Base-by-base conservation (phyloP, 2,329 filamentous ascomycete species). In the Ascosphaera pollenicola region DNA sequence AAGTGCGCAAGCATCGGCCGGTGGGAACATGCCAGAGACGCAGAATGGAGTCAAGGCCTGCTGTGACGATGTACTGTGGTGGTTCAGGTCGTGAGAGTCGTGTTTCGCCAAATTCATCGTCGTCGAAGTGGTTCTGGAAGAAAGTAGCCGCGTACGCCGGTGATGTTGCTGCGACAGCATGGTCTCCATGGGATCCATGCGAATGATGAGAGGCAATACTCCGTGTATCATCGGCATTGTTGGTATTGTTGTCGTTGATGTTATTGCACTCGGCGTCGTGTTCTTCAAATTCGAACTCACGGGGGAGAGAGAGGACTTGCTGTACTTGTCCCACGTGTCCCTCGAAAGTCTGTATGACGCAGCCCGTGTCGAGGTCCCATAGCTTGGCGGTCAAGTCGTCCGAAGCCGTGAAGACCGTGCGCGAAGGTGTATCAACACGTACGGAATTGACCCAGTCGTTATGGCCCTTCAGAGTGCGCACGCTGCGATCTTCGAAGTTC, bases 401-500 rank as follows among this genome's bases (percentile, higher is more conserved):
- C 0, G 84, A 94, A 1, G 84, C 84, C 0, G 87, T 93, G 51
- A 95, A 78, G 3, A 95, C 68, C 0, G 85, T 94, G 11, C 82
- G 75, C 8, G 82, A 91, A 1, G 69, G 61, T 0, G 75, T 69
- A 54, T 98, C 84, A 30, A 98, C 72, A 47, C 78, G 78, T 24
- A 95, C 87, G n/a, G 81, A 77, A 58, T 98, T 98, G 49, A 98
- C 85, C 81, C 87, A 95, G 55, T 95, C 85, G 0, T 68, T 73
- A 54, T 98, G 89, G 7, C 85, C 87, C 17, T 76, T 74, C 10
- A 98, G 66, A 39, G 73, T 69, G 48, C 78, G 92, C 0, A 77
- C 79, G 39, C 80, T 75, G 54, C 82, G 83, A 42, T 79, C 81
- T 49, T 79, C 71, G 50, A 91, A 89, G 55, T 93, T 87, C 70